A percentile compares a stretch with the other conserved stretches of the same genome.
Conservation (phyloP, 805 yeast species). For the Pichia membranifaciens region DNA sequence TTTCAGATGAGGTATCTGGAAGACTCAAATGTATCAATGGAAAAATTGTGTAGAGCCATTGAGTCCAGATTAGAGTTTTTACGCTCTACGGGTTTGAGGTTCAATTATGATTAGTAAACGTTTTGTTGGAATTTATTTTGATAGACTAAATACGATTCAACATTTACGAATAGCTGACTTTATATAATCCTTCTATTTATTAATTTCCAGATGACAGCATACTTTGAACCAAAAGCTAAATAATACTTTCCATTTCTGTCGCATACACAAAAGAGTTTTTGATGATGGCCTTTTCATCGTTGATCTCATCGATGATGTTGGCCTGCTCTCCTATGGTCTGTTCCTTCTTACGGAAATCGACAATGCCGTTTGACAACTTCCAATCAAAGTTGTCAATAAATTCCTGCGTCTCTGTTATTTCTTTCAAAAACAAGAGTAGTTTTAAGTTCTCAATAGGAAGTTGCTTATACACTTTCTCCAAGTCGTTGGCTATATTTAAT, state of each 20-base stretch:
- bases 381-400: constrained; percentile 56
- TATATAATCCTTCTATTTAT: too few relatives aligned
- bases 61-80: constrained; percentile 5
- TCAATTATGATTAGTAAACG: neutral
- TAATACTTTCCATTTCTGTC: constrained; percentile 85
- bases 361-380: constrained; percentile 45
- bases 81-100: neutral
- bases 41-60: constrained; percentile 5
- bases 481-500: constrained; percentile 75
- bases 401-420: constrained; percentile 43
- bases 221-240: constrained; percentile 38
- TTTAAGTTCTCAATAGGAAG: constrained; percentile 82
- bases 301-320: constrained; percentile 18
- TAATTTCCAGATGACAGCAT: too few relatives aligned
- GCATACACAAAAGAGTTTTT: constrained; percentile 81
- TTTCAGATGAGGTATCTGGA: constrained; percentile 23
- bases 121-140: too few relatives aligned
- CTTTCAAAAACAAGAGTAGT: constrained; percentile 63
- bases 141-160: too few relatives aligned
- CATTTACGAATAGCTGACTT: too few relatives aligned
- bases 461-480: constrained; percentile 69
- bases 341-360: constrained; percentile 36
- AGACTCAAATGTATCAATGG: constrained; percentile 24
- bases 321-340: constrained; percentile 11
- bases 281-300: constrained; percentile 45